Evolutionary conservation across 208 protist genomes (phyloP), one percentile per base, ranked within the genome.

Genomic region (Porcisia deanei): DNA sequence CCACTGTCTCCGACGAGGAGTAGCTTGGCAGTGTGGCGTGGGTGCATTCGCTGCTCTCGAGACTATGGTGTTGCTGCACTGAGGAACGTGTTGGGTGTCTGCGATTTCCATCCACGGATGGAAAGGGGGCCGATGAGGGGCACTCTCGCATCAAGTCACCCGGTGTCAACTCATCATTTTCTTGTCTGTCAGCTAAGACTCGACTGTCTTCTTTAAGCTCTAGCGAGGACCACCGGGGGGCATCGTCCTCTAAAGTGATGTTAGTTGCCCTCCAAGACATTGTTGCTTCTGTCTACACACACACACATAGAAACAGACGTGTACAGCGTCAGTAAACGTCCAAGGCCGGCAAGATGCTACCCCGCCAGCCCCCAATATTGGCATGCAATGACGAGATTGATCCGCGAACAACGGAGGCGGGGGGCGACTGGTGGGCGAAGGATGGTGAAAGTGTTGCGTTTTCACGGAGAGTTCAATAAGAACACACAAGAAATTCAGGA

Each of bases 1-100:
- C 72, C 14, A 78, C 68, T 54, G 54, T 79, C 58, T 77, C 67
- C 2, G 66, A 47, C 25, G 66, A 65, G 6, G 77, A 69, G 64
- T 45, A 30, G 43, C 22, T 9, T 49, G 8, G 22, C 59, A 45
- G 37, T 22, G 53, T 8, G 10, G 69, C 22, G 22, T 5, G 71
- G n/a, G 1, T 30, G 0, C 22, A 54, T 22, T 66, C 57, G 34
- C 41, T 25, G 45, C 58, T 66, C 37, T 39, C 41, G 43, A 30
- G 37, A 12, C 58, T n/a, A 22, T 57, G 1, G 20, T 45, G 54
- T n/a, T 47, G 57, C 14, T 45, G 7, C 47, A 37, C 9, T 6
- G 57, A 43, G 20, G 58, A 9, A 25, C 10, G 57, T 8, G 57
- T 22, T 2, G 16, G 16, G 20, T 1, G 5, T 16, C 10, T 39